Base-by-base conservation (phyloP, 1,284 basidiomycete species). In the Coniferiporia sulphurascens region DNA sequence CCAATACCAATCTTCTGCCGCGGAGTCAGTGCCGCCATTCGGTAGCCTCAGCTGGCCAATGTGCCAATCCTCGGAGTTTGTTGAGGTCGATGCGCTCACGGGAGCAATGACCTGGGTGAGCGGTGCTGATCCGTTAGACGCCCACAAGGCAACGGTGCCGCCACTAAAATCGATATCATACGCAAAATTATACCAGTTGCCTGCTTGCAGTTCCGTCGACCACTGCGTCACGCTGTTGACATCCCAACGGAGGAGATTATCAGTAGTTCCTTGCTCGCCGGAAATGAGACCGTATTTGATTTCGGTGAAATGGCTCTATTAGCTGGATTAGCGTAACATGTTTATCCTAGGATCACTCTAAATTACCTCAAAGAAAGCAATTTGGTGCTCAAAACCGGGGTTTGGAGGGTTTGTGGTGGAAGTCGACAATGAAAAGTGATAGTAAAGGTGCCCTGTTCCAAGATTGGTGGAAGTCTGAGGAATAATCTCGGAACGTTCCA, bases 361-460 rank as follows among this genome's bases (percentile, higher is more conserved):
- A 55, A 64, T 62, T 13, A 66, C 66, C 58, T 69, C 68, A 49
- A 69, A 69, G 59, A 69, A 69, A 54, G 66, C 63, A 48, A 64
- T 64, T 43, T 64, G 63, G 41, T 64, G 63, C 55, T 64, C 63
- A 41, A 60, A 62, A 32, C 58, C 61, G 8, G 63, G 50, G 58
- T 68, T 63, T 0, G 67, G 66, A 5, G 66, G 63, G 58, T 70
- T 68, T 9, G 67, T 67, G 17, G 62, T 55, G 15, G 61, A 61
- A 13, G 65, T 67, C 57, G 61, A 67, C 34, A 70, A 56, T 10
- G 68, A 69, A 58, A 70, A 69, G 60, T 69, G 69, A 56, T 70
- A 69, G 62, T 64, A 68, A 48, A 68, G 52, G 41, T 66, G 68
- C 5, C 69, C 69, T 1, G 66, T 65, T 4, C 69, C 69, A 13